Conservation (phyloP, 83 land plant genomes). For the Larix sibirica region DNA sequence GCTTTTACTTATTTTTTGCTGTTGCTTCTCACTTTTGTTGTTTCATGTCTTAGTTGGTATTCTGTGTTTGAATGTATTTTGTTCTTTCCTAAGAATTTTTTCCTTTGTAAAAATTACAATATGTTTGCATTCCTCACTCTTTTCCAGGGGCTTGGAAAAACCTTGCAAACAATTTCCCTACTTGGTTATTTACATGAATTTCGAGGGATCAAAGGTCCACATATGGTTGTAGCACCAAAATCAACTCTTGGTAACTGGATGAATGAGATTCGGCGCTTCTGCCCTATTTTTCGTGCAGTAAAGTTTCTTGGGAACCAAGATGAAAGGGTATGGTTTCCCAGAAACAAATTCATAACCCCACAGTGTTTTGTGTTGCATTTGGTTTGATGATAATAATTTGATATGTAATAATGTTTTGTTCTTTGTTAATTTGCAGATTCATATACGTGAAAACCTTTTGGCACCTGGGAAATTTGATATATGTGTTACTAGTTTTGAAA, state of each 20-base stretch:
- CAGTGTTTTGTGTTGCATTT: not conserved
- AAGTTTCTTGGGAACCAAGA: slow-evolving; percentile 98
- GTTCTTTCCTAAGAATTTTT: not conserved
- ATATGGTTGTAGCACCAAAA: slow-evolving; percentile 99
- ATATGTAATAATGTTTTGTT: not conserved
- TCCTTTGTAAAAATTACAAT: not conserved
- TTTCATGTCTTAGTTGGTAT: not conserved
- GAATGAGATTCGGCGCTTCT: slow-evolving; percentile 93
- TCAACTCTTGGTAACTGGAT: slow-evolving; percentile 99
- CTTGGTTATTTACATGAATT: slow-evolving; percentile 94
- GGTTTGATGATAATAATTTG: not conserved
- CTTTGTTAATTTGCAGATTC: slow-evolving; percentile 44
- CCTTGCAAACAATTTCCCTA: slow-evolving; percentile 96
- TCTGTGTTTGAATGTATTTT: not conserved
- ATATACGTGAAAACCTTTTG: slow-evolving; percentile 78
- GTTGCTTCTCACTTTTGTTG: not conserved
- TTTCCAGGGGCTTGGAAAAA: slow-evolving; percentile 92
- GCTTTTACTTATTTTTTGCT: slow-evolving; percentile 4
- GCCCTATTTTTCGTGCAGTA: slow-evolving; percentile 86
- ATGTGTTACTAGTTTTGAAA: slow-evolving; percentile 99
- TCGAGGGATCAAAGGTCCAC: slow-evolving; percentile 96
- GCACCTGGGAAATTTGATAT: slow-evolving; percentile 97
- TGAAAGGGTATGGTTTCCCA: slow-evolving; percentile 66
- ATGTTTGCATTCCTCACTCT: not conserved
- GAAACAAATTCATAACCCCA: not conserved